Percentiles rank a stretch among this genome's conserved stretches.
Conservation (phyloP, 2,329 filamentous ascomycete genomes). For the Blumeria graminis region DNA sequence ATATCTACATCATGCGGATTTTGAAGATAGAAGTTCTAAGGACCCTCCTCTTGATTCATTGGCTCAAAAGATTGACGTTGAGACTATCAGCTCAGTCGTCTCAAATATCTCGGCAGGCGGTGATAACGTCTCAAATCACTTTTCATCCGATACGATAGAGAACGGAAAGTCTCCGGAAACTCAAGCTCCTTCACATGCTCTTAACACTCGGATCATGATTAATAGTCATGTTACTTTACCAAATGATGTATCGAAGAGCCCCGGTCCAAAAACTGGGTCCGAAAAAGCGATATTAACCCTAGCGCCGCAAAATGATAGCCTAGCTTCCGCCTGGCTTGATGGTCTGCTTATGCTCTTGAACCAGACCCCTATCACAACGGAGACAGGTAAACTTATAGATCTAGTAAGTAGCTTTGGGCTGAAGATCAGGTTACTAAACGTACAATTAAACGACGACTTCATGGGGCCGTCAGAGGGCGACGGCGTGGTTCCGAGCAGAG, state of each 20-base stretch:
- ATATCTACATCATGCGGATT: conserved; percentile 77
- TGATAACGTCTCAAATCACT: conserved; percentile 24
- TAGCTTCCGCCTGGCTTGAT: conserved; percentile 92
- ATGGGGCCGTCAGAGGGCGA: conserved; percentile 30
- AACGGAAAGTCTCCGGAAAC: conserved; percentile 10
- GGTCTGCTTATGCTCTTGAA: conserved; percentile 85
- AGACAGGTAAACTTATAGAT: conserved; percentile 73
- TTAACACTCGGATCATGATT: conserved; percentile 74
- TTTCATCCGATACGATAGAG: conserved; percentile 19
- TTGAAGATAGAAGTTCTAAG: conserved; percentile 35
- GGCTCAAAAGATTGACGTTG: conserved; percentile 63
- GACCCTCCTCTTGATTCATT: conserved; percentile 52
- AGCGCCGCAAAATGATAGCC: conserved; percentile 52
- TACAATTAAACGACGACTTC: conserved; percentile 54
- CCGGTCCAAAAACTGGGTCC: conserved; percentile 9
- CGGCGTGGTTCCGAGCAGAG: conserved; percentile 54
- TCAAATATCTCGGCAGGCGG: conserved; percentile 43
- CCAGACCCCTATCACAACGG: conserved; percentile 87
- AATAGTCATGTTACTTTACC: conserved; percentile 35
- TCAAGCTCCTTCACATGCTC: conserved; percentile 3
- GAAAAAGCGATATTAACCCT: conserved; percentile 65
- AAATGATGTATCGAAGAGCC: conserved; percentile 3
- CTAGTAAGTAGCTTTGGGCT: conserved; percentile 76
- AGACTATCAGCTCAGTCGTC: conserved; percentile 72
- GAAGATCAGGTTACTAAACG: conserved; percentile 79